Evolutionary conservation across 2,329 filamentous ascomycete genomes (phyloP).

Genomic region (Scytalidium lignicola): DNA sequence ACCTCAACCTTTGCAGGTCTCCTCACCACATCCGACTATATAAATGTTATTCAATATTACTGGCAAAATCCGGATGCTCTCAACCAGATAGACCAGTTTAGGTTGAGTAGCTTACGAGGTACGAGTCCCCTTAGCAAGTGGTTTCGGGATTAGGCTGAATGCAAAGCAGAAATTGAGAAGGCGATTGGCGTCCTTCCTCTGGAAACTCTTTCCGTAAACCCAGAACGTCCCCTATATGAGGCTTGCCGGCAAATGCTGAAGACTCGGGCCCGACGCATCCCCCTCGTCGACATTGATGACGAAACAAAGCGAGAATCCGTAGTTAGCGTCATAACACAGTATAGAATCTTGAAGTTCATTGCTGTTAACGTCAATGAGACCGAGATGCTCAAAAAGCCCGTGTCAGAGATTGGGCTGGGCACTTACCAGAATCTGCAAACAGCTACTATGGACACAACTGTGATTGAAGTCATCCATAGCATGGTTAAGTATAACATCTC

Average conservation of each 20-base stretch:
- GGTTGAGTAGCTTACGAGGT: constrained; percentile 88
- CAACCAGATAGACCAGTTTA: constrained; percentile 87
- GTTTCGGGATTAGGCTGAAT: constrained; percentile 12
- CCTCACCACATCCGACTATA: constrained; percentile 92
- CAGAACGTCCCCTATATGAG: constrained; percentile 85
- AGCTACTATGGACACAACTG: constrained; percentile 80
- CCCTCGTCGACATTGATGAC: constrained; percentile 87
- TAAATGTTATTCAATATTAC: constrained; percentile 99
- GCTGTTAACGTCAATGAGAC: constrained; percentile 87
- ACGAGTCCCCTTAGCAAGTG: constrained; percentile 14
- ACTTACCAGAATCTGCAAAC: constrained; percentile 79
- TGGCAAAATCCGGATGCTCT: constrained; percentile 93
- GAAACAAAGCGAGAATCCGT: constrained; percentile 91
- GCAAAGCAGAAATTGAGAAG: constrained; percentile 76
- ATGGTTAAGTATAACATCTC: constrained; percentile 93
- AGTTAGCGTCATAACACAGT: constrained; percentile 95
- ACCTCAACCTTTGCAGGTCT: constrained; percentile 90
- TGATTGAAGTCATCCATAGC: constrained; percentile 89
- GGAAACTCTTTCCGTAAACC: constrained; percentile 94
- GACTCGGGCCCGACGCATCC: constrained; percentile 88
- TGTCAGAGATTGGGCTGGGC: constrained; percentile 79
- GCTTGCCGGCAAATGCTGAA: constrained; percentile 91
- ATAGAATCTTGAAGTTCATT: constrained; percentile 97
- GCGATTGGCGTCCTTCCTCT: constrained; percentile 86
- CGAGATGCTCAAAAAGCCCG: constrained; percentile 78